phyloP scores from a whole-genome alignment of 2,329 filamentous ascomycete species.

The Ophiostoma fasciatum region DNA sequence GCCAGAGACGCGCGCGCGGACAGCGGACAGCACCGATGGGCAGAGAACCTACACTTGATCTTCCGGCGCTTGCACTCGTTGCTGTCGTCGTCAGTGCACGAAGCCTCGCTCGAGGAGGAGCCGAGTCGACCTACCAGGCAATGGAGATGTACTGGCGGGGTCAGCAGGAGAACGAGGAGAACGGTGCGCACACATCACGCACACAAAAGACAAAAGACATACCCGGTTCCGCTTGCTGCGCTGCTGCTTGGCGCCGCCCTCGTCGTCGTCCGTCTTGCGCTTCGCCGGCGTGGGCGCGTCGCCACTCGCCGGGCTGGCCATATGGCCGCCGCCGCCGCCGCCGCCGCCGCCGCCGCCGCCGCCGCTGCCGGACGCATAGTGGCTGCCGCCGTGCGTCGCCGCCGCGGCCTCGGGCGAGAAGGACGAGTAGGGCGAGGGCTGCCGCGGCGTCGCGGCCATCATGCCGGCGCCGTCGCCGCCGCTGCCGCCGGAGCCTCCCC shows the following conservation, averaged over 20 bases:
- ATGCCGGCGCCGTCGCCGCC: no score
- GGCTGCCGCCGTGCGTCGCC: neutral
- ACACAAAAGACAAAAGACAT: constrained; percentile 16
- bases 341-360: constrained; percentile 1
- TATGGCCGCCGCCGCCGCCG: constrained; percentile 1
- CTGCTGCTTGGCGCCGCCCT: constrained; percentile 30
- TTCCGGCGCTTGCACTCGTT: constrained; percentile 31
- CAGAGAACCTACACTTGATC: constrained; percentile 20
- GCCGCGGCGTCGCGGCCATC: no score
- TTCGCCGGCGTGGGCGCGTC: constrained; percentile 13
- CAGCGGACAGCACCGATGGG: no score
- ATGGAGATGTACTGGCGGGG: constrained; percentile 50
- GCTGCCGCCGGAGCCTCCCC: no score
- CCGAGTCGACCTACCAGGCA: constrained; percentile 45
- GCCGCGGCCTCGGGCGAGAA: constrained; percentile 4
- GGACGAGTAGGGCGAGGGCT: no score
- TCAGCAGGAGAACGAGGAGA: neutral
- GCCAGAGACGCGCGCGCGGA: neutral
- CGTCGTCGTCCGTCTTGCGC: constrained; percentile 28
- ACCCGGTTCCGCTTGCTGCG: constrained; percentile 46
- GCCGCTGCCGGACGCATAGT: neutral
- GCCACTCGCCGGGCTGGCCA: neutral
- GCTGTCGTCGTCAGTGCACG: constrained; percentile 29
- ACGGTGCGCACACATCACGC: neutral
- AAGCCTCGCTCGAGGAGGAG: no score